Conservation (phyloP, 2,329 filamentous ascomycete species). For the Stachybotrys chlorohalonatus region DNA sequence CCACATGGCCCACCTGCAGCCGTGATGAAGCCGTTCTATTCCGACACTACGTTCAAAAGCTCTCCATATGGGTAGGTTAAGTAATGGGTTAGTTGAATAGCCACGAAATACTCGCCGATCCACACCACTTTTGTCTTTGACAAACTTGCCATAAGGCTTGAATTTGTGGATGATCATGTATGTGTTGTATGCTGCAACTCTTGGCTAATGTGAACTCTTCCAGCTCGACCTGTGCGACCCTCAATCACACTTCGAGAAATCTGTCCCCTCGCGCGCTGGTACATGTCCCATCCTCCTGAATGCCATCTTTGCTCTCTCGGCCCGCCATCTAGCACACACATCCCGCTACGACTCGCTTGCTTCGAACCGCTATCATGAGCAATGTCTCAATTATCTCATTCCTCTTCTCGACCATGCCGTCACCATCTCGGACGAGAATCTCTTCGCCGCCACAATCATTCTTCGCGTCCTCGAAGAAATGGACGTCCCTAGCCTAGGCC, state of each 20-base stretch:
- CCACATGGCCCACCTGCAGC: not conserved
- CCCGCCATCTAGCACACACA: constrained; percentile 37
- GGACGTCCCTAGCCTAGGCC: constrained; percentile 26
- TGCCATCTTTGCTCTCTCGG: constrained; percentile 47
- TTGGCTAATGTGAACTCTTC: not conserved
- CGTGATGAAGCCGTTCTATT: not conserved
- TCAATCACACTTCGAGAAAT: constrained; percentile 37
- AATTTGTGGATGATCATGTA: not conserved
- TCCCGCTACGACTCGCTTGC: constrained; percentile 37
- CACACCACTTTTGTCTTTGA: not conserved
- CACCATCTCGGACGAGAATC: constrained; percentile 36
- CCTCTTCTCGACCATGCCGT: constrained; percentile 32
- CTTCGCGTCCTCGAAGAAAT: constrained; percentile 49
- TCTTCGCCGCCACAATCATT: constrained; percentile 48
- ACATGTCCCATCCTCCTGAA: constrained; percentile 43
- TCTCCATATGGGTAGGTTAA: not conserved
- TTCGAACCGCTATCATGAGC: constrained; percentile 42
- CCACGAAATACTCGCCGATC: not conserved
- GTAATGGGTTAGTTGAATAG: not conserved
- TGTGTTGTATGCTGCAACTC: not conserved
- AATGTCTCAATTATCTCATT: constrained; percentile 41
- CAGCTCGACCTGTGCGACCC: constrained; percentile 34
- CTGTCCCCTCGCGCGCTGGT: constrained; percentile 43
- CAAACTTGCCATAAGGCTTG: not conserved
- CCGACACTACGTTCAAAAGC: not conserved